phyloP scores from a whole-genome alignment of 2,329 filamentous ascomycete species.

The Venturia oleaginea region DNA sequence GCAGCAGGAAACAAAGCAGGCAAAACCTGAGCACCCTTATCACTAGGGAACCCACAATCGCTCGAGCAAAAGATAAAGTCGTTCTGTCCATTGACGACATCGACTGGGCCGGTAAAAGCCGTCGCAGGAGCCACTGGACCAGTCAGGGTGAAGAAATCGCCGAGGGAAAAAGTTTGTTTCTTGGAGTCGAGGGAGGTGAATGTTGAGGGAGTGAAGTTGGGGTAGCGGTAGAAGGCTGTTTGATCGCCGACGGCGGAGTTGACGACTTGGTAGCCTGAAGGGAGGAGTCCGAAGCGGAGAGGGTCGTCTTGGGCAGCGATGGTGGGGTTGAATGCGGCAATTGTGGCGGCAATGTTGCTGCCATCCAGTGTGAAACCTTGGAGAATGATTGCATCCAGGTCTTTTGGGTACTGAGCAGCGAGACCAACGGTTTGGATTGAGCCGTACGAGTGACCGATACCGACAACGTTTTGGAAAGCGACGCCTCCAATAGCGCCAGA shows the following conservation, averaged over 20 bases:
- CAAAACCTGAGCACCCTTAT: not conserved
- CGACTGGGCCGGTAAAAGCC: conserved; percentile 11
- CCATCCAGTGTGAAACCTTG: conserved; percentile 44
- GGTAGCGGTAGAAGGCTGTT: not conserved
- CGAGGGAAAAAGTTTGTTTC: conserved; percentile 4
- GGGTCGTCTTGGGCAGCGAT: conserved; percentile 20
- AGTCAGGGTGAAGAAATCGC: conserved; percentile 4
- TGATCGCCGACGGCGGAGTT: not conserved
- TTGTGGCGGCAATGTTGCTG: conserved; percentile 24
- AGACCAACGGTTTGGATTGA: conserved; percentile 50
- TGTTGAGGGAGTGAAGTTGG: not conserved
- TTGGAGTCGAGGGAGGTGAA: not conserved
- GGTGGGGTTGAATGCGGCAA: conserved; percentile 19
- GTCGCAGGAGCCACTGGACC: not conserved
- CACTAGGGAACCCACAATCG: conserved; percentile 8
- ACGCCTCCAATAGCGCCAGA: conserved; percentile 22
- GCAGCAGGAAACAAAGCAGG: not conserved
- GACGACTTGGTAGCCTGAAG: conserved; percentile 4
- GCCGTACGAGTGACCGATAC: conserved; percentile 33
- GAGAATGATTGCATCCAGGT: conserved; percentile 50
- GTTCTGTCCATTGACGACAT: conserved; percentile 10
- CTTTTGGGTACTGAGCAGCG: conserved; percentile 41
- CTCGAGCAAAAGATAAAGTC: conserved; percentile 8
- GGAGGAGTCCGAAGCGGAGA: not conserved
- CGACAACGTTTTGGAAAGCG: conserved; percentile 28